phyloP scores from a whole-genome alignment of 2,329 filamentous ascomycete genomes.

The Curvularia sp. region DNA sequence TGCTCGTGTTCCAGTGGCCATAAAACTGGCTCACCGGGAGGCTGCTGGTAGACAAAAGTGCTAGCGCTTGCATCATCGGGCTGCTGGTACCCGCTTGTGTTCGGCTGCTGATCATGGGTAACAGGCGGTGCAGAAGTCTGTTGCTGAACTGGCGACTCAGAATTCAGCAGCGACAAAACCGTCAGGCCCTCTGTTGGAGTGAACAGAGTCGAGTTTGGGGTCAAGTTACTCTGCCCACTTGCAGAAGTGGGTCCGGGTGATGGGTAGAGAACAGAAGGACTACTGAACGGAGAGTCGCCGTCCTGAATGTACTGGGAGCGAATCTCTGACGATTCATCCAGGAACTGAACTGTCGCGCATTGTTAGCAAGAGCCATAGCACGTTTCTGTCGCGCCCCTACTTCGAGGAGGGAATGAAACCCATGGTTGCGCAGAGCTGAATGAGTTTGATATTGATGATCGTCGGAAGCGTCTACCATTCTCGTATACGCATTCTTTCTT shows the following conservation, averaged over 20 bases:
- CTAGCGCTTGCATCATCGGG: constrained; percentile 14
- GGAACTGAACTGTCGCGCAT: constrained; percentile 42
- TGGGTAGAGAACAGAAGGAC: constrained; percentile 15
- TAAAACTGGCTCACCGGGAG: constrained; percentile 39
- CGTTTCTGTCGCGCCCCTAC: constrained; percentile 22
- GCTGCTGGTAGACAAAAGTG: constrained; percentile 43
- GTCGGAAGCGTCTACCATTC: constrained; percentile 46
- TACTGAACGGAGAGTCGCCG: constrained; percentile 25
- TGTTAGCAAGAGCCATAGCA: constrained; percentile 19
- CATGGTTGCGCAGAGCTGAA: constrained; percentile 45
- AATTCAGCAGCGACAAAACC: constrained; percentile 45
- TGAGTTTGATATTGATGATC: constrained; percentile 45
- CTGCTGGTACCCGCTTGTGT: constrained; percentile 17
- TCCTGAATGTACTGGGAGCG: constrained; percentile 42
- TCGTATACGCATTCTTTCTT: constrained; percentile 47
- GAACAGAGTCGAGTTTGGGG: constrained; percentile 27
- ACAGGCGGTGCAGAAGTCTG: constrained; percentile 24
- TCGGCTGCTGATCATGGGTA: constrained; percentile 24
- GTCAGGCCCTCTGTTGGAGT: constrained; percentile 44
- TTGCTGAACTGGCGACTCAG: constrained; percentile 38
- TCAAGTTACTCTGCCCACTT: constrained; percentile 24
- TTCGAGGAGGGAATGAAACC: constrained; percentile 47
- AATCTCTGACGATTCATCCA: constrained; percentile 47
- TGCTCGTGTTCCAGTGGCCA: constrained; percentile 49
- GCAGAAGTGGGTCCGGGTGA: constrained; percentile 23